Evolutionary conservation across 2,329 filamentous ascomycete genomes (phyloP).

Genomic region (Cercospora citrullina): DNA sequence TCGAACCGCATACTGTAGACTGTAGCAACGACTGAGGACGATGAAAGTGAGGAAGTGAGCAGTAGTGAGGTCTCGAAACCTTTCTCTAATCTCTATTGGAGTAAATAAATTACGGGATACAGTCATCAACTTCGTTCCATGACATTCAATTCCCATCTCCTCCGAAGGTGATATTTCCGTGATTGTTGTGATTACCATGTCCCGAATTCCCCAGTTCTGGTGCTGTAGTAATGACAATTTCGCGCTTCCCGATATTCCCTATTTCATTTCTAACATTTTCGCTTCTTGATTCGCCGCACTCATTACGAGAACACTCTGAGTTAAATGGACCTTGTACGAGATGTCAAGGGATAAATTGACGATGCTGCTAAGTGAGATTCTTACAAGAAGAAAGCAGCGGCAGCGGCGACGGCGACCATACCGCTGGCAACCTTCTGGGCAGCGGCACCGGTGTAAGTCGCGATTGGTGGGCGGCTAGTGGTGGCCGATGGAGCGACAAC

Average conservation of each 20-base stretch:
- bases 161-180: background rate
- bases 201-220: background rate
- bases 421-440: background rate
- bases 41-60: background rate
- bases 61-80: background rate
- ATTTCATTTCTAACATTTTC: background rate
- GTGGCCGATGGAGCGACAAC: background rate
- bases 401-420: background rate
- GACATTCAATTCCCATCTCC: background rate
- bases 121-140: background rate
- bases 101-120: background rate
- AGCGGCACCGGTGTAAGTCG: background rate
- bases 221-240: background rate
- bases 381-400: constrained; percentile 4
- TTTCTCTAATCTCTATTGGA: background rate
- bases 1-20: background rate
- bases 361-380: background rate
- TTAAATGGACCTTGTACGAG: background rate
- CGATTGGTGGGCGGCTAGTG: background rate
- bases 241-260: background rate
- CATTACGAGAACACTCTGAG: background rate
- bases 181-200: background rate
- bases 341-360: background rate
- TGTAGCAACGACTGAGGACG: background rate
- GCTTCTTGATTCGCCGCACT: background rate